Percentiles rank a stretch among this genome's conserved stretches.
These are phyloP conservation scores for Xylariaceae sp. DNA, from an alignment of 2,329 filamentous ascomycete genomes.

Conservation along the genomic window DNA sequence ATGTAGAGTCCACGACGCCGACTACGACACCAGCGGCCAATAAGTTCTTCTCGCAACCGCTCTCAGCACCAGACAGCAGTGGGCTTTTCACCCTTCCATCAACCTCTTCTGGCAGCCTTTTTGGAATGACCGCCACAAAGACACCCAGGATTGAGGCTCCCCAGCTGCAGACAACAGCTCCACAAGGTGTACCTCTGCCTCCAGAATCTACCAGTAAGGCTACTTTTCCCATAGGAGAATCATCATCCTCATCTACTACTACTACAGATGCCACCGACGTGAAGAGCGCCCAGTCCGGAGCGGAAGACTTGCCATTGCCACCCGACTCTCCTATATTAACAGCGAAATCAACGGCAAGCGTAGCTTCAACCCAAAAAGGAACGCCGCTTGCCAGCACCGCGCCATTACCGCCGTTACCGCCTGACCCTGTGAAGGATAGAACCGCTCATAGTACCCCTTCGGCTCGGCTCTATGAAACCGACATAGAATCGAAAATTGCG, in stretches of 20 bases:
- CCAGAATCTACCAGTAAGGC: conserved; percentile 62
- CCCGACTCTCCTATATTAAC: conserved; percentile 42
- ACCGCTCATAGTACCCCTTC: conserved; percentile 37
- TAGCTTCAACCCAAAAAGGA: conserved; percentile 30
- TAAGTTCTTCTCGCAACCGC: conserved; percentile 50
- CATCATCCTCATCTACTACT: conserved; percentile 57
- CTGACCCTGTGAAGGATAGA: conserved; percentile 44
- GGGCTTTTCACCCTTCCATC: conserved; percentile 45
- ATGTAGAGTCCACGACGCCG: conserved; percentile 52
- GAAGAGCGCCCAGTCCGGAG: conserved; percentile 28
- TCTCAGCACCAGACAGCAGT: conserved; percentile 41
- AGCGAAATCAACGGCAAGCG: conserved; percentile 21
- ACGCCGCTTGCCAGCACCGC: conserved; percentile 41
- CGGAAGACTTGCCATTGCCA: conserved; percentile 41
- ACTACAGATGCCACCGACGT: conserved; percentile 43
- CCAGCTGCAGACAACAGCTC: conserved; percentile 46
- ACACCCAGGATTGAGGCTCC: conserved; percentile 35
- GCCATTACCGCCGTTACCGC: conserved; percentile 48
- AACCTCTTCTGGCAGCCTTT: conserved; percentile 31
- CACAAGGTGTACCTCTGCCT: conserved; percentile 53
- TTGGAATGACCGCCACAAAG: conserved; percentile 29
- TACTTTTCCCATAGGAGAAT: conserved; percentile 55
- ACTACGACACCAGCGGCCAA: conserved; percentile 58
- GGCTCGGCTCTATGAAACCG: conserved; percentile 34
- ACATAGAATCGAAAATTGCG: conserved; percentile 33